phyloP scores from a whole-genome alignment of 176 grass and related monocot genomes.

The Dactylis glomerata region DNA sequence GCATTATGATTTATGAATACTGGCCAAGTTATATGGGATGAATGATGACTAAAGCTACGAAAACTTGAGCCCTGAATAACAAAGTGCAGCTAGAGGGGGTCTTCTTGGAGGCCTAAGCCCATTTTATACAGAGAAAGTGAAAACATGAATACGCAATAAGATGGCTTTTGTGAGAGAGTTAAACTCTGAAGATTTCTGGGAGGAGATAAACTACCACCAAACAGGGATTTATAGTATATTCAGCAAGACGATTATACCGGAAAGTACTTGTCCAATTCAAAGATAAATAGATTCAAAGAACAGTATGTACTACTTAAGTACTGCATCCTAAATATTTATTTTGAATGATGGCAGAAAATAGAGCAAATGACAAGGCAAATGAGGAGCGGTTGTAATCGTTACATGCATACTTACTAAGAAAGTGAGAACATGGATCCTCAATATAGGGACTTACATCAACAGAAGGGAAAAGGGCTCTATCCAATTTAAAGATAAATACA shows the following conservation, averaged over 20 bases:
- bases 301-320: background rate
- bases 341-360: background rate
- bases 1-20: constrained; percentile 9
- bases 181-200: background rate
- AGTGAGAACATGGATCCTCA: background rate
- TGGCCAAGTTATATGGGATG: background rate
- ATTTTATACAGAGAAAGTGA: background rate
- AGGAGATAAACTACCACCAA: background rate
- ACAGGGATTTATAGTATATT: background rate
- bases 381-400: constrained; percentile 13
- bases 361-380: background rate
- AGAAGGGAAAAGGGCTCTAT: background rate
- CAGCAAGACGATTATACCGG: background rate
- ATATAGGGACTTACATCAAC: background rate
- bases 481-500: background rate
- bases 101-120: background rate
- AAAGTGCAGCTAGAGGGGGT: background rate
- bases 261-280: background rate
- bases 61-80: background rate
- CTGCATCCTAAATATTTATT: background rate
- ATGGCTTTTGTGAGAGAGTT: background rate
- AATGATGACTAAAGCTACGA: background rate
- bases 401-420: constrained; percentile 44
- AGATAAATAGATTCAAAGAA: background rate
- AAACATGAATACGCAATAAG: background rate